Percentiles rank a stretch among this genome's conserved stretches.
phyloP scores from a whole-genome alignment of 495 filamentous ascomycete species.

The Aspergillus hancockii region DNA sequence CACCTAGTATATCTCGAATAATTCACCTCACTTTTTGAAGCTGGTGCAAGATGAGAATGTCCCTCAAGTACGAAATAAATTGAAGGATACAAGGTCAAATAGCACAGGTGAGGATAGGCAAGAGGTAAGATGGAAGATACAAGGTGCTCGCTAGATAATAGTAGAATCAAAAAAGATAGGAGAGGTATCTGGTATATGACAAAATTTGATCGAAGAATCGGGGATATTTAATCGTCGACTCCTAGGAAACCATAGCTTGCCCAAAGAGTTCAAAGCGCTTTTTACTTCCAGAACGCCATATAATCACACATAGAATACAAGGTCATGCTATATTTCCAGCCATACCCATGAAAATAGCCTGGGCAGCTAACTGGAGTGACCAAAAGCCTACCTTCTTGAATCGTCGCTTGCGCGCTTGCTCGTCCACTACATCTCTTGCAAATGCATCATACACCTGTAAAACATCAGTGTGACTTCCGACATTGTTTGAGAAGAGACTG shows the following conservation, averaged over 20 bases:
- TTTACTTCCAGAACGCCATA: background rate
- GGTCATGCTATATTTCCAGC: constrained; percentile 76
- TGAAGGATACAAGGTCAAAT: background rate
- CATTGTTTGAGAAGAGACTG: background rate
- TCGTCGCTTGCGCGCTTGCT: constrained; percentile 77
- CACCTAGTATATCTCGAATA: background rate
- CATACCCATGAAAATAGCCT: constrained; percentile 94
- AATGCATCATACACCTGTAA: constrained; percentile 83
- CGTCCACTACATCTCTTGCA: constrained; percentile 81
- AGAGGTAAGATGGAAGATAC: background rate
- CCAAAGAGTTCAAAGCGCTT: background rate
- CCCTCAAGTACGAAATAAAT: background rate
- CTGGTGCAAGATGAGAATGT: background rate
- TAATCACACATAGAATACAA: constrained; percentile 26
- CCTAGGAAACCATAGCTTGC: background rate
- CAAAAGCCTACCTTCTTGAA: constrained; percentile 97
- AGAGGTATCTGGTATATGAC: background rate
- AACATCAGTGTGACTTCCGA: constrained; percentile 17
- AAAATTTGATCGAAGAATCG: background rate
- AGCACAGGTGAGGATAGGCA: constrained; percentile 1
- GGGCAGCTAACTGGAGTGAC: constrained; percentile 86
- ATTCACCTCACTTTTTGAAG: too few species aligned
- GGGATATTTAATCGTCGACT: background rate
- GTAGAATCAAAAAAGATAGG: background rate
- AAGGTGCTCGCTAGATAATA: background rate